Evolutionary conservation across 2,329 filamentous ascomycete genomes (phyloP).

Genomic region (Diaporthe nobilis): DNA sequence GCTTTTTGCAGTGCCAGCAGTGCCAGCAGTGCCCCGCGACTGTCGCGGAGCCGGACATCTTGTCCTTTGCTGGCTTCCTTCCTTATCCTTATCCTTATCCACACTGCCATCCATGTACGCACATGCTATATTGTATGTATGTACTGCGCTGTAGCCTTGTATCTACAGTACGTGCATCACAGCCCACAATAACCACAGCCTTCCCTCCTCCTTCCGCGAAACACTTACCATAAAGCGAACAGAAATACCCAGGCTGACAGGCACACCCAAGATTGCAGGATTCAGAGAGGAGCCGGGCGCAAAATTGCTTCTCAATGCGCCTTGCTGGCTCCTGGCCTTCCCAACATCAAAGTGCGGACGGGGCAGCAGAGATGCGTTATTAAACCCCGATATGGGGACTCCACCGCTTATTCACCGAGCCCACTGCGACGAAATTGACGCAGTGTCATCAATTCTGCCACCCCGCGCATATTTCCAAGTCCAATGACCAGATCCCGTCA

Average conservation of each 20-base stretch:
- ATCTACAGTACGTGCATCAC: neutral
- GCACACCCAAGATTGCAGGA: slow-evolving; percentile 7
- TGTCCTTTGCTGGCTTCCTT: neutral
- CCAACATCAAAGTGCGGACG: neutral
- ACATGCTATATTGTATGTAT: neutral
- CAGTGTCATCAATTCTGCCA: slow-evolving; percentile 6
- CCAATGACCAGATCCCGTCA: neutral
- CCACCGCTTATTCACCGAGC: slow-evolving; percentile 11
- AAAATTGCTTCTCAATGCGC: slow-evolving; percentile 17
- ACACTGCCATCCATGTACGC: neutral
- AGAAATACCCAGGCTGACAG: neutral
- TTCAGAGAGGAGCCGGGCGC: neutral
- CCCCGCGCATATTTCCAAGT: neutral
- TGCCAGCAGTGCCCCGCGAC: neutral
- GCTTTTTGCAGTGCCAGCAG: neutral
- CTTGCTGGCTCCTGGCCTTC: neutral
- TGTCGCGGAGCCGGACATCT: slow-evolving; percentile 14
- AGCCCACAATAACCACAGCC: neutral
- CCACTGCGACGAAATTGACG: slow-evolving; percentile 15
- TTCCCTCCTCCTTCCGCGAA: neutral
- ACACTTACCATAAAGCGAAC: neutral
- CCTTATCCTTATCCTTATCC: neutral
- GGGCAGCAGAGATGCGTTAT: slow-evolving; percentile 26
- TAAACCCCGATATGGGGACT: slow-evolving; percentile 15
- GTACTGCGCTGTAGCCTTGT: neutral